Base-by-base conservation (phyloP, 2,329 filamentous ascomycete species). In the Teratosphaeria zuluensis region DNA sequence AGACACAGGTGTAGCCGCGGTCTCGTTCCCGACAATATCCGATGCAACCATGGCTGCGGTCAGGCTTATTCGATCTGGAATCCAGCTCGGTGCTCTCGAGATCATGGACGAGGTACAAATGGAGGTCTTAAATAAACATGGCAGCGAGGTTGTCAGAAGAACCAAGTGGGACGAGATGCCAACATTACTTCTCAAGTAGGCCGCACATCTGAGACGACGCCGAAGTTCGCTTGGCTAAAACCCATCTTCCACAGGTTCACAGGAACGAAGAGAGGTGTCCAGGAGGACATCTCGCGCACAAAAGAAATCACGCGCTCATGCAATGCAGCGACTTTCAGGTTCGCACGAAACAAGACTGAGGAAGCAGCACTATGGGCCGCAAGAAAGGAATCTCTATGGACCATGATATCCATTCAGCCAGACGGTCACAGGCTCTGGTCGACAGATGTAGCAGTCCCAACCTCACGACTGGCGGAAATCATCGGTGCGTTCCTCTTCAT, bases 41-140 rank as follows among this genome's bases (percentile, higher is more conserved):
- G 84, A 89, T 70, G 89, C 89, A 1, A 88, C 89, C 0, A 80
- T 85, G 0, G 87, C 88, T 0, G 89, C 89, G 0, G 86, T 87
- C 1, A 83, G 82, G 55, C 83, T 92, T n/a, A 88, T 92, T 79
- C 84, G 88, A 65, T 81, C 84, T 0, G 88, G 86, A 0, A 79
- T 91, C 3, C 88, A 86, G 0, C 81, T 92, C 6, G 87, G 86
- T 0, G 87, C 87, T 3, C 87, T 92, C 83, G 89, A 94, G 73
- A 84, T 94, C 65, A 90, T 94, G 87, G 89, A 94, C 69, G 89
- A 94, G 59, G 87, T 92, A 3, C 88, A 92, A 73, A 94, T 94
- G 89, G 81, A 79, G 63, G 87, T 92, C 0, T 85, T 94, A 69
- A 94, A 94, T 73, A 78, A 85, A 56, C 83, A 86, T 11, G 86